Evolutionary conservation across 179 eudicot genomes (phyloP), one percentile per base, ranked within the genome.

Genomic region (Silene noctiflora): DNA sequence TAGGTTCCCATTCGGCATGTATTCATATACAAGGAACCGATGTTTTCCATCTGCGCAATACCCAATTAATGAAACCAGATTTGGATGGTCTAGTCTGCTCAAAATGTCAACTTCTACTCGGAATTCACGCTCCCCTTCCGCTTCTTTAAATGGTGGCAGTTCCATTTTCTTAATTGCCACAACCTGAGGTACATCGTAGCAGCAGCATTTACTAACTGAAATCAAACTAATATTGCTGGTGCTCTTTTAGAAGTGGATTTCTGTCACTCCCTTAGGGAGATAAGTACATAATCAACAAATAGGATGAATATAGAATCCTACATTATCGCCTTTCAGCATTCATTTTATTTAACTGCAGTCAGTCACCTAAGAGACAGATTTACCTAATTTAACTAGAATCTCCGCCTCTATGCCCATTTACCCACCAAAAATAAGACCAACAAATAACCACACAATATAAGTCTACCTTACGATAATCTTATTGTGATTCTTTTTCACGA

Each of bases 131-230:
- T 95, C 99, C 56, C 99, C 97, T 87, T 93, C 91, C 6, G 98
- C 94, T 81, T 75, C 90, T 82, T 85, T 91, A 20, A 83, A 77
- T 42, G 89, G 87, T 4, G 97, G 97, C 67, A 89, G 79, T 81
- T 93, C 97, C 97, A 93, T 95, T 84, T 93, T 93, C 89, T 93
- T 95, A 90, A 95, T 91, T 72, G 99, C 99, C 20, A 95, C 99
- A 84, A 89, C 83, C 99, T 95, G 79, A 70, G 39, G 73, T 67
- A 7, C 76, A 60, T 21, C 75, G 75, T 63, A 76, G 56, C 68
- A 48, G 73, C 78, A 62, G 35, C 20, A 20, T 68, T 69, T 42
- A 66, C 31, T 75, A 75, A 31, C 67, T 72, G 58, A 33, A 29
- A 65, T 44, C 56, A 71, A 21, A 51, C 11, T 21, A 39, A 3